Base-by-base conservation (phyloP, 2,329 filamentous ascomycete genomes). In the Beauveria sp. region DNA sequence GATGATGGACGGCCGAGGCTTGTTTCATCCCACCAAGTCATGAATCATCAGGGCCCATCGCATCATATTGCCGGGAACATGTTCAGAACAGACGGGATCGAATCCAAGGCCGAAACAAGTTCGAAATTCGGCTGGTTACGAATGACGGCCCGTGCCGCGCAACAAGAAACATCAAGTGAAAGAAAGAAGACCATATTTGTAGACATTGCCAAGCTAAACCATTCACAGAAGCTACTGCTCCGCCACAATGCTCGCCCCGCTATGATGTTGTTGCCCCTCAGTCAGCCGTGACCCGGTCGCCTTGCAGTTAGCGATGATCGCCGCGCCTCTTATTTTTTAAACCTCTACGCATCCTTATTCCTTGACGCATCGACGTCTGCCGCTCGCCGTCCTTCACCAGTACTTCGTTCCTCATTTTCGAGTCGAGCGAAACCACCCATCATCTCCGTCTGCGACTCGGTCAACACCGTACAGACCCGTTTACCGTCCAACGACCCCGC, bases 191-290 rank as follows among this genome's bases (percentile, higher is more conserved):
- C 26, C 1, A 38, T 16, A 14, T 1, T 12, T 1, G 1, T 38
- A 6, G 12, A 38, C 12, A 10, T 38, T 38, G 34, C 55, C 20
- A 26, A 24, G 56, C 56, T 58, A 58, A 34, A 43, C 34, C 34
- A 20, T 42, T 51, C 47, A 46, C 26, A 50, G 54, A 49, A 42
- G 30, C 45, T 20, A n/a, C 47, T 45, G 46, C 56, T 58, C 56
- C 56, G 56, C 56, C 56, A 22, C 56, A 28, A 26, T 50, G 56
- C 12, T 26, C 28, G 56, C 56, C 56, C 56, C 56, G 46, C 56
- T 58, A 51, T 58, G 34, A 51, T 51, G 47, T 18, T 58, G 34
- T 42, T 58, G 56, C 56, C 56, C 56, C 56, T 58, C 56, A 51
- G 56, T 58, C 56, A 58, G 56, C 56, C 56, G 56, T 24, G 46